Evolutionary conservation across 768 basidiomycete species (phyloP), one percentile per base, ranked within the genome.

Genomic region (Suillus hirtellus): DNA sequence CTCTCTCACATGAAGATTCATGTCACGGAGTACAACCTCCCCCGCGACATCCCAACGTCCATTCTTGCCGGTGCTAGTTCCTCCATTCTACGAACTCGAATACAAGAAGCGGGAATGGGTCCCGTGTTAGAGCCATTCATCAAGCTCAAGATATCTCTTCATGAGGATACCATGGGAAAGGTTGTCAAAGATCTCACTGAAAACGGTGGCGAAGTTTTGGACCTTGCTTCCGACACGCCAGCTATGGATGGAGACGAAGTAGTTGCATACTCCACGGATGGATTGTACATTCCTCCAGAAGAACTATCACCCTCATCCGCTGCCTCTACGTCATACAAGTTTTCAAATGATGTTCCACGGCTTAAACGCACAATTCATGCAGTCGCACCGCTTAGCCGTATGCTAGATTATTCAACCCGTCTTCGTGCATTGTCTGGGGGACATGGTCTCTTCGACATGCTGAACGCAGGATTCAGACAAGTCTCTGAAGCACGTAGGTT

Each of bases 131-230:
- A 95, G 70, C 93, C 94, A 11, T 95, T 85, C 66, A 81, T 92
- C 31, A 76, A 77, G 37, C 77, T 93, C 66, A 92, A 87, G 67
- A 81, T 92, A 53, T 84, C 84, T 17, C 85, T 92, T 8, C 79
- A 80, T 31, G 88, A 89, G 66, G 85, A 87, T 63, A 80, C 80
- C 63, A 77, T 95, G 3, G 92, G 93, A 27, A 90, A 86, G 68
- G 86, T 91, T 24, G 84, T 93, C 53, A 92, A 89, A 69, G 93
- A 95, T 68, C 77, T 95, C n/a, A 90, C 89, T 11, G 92, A 94
- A 71, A 84, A 89, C 64, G 86, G 87, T 2, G 92, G 90, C n/a
- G 91, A 93, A 70, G 78, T 95, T 12, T 74, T 87, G 27, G 89
- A 92, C 67, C 82, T 95, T 24, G 83, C 80, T 4, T 77, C 81